Evolutionary conservation across 2,329 filamentous ascomycete species (phyloP).

Genomic region (Neospermospora avenae): DNA sequence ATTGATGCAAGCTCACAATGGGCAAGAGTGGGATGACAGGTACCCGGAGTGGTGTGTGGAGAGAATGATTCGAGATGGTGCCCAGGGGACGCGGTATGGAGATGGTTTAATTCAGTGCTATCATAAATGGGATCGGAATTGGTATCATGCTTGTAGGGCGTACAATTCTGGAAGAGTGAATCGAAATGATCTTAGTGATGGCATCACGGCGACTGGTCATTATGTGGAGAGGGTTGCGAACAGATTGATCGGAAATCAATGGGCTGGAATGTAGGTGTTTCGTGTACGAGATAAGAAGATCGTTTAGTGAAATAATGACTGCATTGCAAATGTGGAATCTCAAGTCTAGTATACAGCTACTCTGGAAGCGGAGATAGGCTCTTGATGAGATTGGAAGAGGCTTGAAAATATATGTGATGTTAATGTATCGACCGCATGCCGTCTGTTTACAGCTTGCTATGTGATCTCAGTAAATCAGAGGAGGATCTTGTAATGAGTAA

Average conservation of each 20-base stretch:
- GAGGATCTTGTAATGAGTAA: not conserved
- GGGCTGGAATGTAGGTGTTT: conserved; percentile 10
- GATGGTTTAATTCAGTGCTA: conserved; percentile 11
- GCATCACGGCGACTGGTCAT: conserved; percentile 10
- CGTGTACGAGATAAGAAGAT: not conserved
- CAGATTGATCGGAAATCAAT: conserved; percentile 14
- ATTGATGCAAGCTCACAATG: conserved; percentile 18
- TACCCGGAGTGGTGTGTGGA: conserved; percentile 10
- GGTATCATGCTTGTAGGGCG: conserved; percentile 16
- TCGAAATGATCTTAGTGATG: conserved; percentile 12
- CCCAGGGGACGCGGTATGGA: conserved; percentile 10
- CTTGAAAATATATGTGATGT: too few species aligned
- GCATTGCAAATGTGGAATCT: too few species aligned
- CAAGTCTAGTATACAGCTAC: too few species aligned
- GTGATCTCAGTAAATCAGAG: too few species aligned
- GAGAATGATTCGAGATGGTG: conserved; percentile 14
- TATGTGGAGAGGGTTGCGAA: conserved; percentile 18
- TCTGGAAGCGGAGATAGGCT: too few species aligned
- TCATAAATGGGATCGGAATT: conserved; percentile 10
- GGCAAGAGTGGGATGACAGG: conserved; percentile 9
- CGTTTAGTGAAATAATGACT: too few species aligned
- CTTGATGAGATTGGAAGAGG: too few species aligned
- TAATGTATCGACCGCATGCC: not conserved
- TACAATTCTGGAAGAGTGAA: conserved; percentile 18
- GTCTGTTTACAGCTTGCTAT: not conserved